A percentile compares a stretch with the other conserved stretches of the same genome.
phyloP scores from a whole-genome alignment of 192 early-diverging fungal species.

The Coemansia sp. region DNA sequence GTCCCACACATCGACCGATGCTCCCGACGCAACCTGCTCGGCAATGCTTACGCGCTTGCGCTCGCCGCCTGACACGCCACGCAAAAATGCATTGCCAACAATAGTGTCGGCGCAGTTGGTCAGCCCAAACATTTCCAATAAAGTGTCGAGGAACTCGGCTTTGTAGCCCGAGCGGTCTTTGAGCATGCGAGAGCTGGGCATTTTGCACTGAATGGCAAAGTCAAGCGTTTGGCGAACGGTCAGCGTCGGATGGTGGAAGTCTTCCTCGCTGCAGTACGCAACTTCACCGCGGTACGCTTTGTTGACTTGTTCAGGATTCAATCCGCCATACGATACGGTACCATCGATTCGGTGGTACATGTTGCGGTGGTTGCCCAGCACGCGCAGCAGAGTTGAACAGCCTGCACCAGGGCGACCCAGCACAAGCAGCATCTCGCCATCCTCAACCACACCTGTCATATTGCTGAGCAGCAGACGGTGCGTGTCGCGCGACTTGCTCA shows the following conservation, averaged over 20 bases:
- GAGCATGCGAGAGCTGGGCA: conserved; percentile 66
- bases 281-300: conserved; percentile 71
- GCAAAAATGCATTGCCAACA: conserved; percentile 73
- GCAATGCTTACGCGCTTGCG: conserved; percentile 77
- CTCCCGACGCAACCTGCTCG: conserved; percentile 68
- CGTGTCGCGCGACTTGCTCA: background rate
- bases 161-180: conserved; percentile 63
- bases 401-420: conserved; percentile 69
- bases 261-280: conserved; percentile 79
- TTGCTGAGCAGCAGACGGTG: conserved; percentile 55
- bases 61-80: conserved; percentile 80
- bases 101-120: conserved; percentile 51
- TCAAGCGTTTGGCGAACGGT: conserved; percentile 76
- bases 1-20: conserved; percentile 67
- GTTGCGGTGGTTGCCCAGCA: conserved; percentile 62
- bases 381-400: conserved; percentile 64
- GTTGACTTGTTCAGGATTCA: conserved; percentile 59
- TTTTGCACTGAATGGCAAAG: conserved; percentile 75
- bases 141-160: conserved; percentile 54
- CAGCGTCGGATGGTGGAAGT: conserved; percentile 75
- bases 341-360: conserved; percentile 59
- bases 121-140: conserved; percentile 58
- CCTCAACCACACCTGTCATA: conserved; percentile 65
- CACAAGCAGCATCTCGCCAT: conserved; percentile 72
- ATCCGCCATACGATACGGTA: conserved; percentile 65